A percentile compares a stretch with the other conserved stretches of the same genome.
These are phyloP conservation scores for Stromatinia cepivora DNA, from an alignment of 2,329 filamentous ascomycete species.

Conservation along the genomic window DNA sequence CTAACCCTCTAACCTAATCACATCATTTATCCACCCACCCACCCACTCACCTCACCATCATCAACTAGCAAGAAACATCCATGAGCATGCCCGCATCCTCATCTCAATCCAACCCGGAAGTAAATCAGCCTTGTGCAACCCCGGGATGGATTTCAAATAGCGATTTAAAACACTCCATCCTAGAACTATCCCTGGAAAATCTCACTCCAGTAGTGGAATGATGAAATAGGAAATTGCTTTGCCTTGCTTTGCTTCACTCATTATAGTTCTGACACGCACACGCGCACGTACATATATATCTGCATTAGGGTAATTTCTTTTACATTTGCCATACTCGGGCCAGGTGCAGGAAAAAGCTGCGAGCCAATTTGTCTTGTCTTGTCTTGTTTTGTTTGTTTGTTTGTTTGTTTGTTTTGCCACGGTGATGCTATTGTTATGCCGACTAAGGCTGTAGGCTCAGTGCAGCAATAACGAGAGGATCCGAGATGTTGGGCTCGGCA, in stretches of 20 bases:
- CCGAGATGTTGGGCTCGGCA: constrained; percentile 24
- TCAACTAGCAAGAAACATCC: not conserved
- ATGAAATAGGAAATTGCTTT: constrained; percentile 10
- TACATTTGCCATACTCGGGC: not conserved
- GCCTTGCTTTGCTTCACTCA: constrained; percentile 4
- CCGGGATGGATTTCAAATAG: constrained; percentile 2
- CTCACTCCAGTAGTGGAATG: not conserved
- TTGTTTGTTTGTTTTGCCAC: not conserved
- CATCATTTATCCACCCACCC: not conserved
- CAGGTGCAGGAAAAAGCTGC: constrained; percentile 10
- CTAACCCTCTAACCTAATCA: not conserved
- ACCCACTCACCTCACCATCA: not conserved
- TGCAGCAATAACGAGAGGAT: not conserved
- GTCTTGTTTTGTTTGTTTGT: not conserved
- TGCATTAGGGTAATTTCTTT: constrained; percentile 17
- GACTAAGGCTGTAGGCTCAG: constrained; percentile 1
- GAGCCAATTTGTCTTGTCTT: constrained; percentile 5
- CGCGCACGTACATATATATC: constrained; percentile 12
- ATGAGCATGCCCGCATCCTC: constrained; percentile 5
- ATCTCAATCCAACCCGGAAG: not conserved
- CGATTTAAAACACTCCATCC: not conserved
- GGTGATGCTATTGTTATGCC: constrained; percentile 4
- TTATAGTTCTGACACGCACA: constrained; percentile 20
- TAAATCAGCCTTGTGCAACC: constrained; percentile 6
- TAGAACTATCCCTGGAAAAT: not conserved